Evolutionary conservation across 1,284 basidiomycete genomes (phyloP).

Genomic region (Austropuccinia psidii): DNA sequence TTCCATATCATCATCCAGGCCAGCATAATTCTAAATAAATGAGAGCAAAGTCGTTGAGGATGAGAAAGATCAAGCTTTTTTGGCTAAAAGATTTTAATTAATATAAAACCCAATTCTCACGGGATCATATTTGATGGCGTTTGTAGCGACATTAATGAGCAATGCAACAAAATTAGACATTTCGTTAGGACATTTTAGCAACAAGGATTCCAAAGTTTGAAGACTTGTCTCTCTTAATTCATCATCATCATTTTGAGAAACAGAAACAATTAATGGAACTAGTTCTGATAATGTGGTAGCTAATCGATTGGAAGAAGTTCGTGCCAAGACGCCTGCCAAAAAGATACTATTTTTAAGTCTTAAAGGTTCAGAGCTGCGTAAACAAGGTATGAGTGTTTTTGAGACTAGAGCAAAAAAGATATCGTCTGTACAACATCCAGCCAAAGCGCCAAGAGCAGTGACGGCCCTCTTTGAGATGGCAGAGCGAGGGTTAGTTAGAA

Average conservation of each 20-base stretch:
- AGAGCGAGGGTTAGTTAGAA: slow-evolving; percentile 66
- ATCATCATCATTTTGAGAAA: slow-evolving; percentile 64
- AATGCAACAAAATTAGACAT: slow-evolving; percentile 63
- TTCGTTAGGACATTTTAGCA: slow-evolving; percentile 74
- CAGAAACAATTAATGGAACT: slow-evolving; percentile 62
- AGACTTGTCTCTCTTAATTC: slow-evolving; percentile 69
- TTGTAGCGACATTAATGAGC: slow-evolving; percentile 63
- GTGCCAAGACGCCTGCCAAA: slow-evolving; percentile 27
- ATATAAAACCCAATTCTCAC: slow-evolving; percentile 56
- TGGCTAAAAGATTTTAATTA: background rate
- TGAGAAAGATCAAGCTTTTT: background rate
- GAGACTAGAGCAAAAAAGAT: slow-evolving; percentile 57
- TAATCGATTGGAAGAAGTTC: slow-evolving; percentile 41
- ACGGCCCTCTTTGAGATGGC: slow-evolving; percentile 86
- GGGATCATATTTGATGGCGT: slow-evolving; percentile 87
- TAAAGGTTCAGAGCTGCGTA: slow-evolving; percentile 48
- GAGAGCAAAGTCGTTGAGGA: slow-evolving; percentile 3
- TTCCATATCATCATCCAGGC: slow-evolving; percentile 70
- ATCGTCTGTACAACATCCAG: slow-evolving; percentile 59
- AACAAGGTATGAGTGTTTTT: slow-evolving; percentile 58
- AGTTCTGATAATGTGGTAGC: slow-evolving; percentile 54
- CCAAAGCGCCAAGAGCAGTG: slow-evolving; percentile 57
- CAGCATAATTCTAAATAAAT: slow-evolving; percentile 65
- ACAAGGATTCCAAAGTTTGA: slow-evolving; percentile 72
- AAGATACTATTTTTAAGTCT: slow-evolving; percentile 15